Evolutionary conservation across 73 alveolate genomes (phyloP).

Genomic region (Tetrahymena thermophila): DNA sequence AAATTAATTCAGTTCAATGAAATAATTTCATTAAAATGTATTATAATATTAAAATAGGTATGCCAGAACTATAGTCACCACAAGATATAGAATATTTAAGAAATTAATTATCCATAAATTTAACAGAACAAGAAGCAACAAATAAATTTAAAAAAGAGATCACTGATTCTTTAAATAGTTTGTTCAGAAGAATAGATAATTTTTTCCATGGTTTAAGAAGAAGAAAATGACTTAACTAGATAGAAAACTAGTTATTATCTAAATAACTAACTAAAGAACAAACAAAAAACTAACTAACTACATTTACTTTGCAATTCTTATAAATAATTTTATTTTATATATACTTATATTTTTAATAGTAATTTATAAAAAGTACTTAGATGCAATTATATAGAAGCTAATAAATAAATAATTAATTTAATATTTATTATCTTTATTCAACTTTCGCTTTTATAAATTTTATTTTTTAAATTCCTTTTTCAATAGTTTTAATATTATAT

Average conservation of each 20-base stretch:
- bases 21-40: neutral
- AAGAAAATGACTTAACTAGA: neutral
- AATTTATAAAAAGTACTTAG: no score
- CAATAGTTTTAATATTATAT: no score
- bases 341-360: no score
- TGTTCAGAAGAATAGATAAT: constrained; percentile 60
- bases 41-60: neutral
- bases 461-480: no score
- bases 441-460: no score
- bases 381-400: no score
- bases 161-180: constrained; percentile 40
- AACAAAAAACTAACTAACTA: no score
- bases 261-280: no score
- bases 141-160: constrained; percentile 60
- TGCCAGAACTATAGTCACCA: constrained; percentile 81
- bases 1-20: neutral
- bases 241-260: neutral
- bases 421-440: no score
- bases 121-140: constrained; percentile 65
- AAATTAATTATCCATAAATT: constrained; percentile 27
- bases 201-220: constrained; percentile 42
- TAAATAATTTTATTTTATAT: no score
- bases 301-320: no score
- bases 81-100: constrained; percentile 58
- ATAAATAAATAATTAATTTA: no score